These are phyloP conservation scores for Puccinia triticina DNA, from an alignment of 1,284 basidiomycete species.

Conservation along the genomic window DNA sequence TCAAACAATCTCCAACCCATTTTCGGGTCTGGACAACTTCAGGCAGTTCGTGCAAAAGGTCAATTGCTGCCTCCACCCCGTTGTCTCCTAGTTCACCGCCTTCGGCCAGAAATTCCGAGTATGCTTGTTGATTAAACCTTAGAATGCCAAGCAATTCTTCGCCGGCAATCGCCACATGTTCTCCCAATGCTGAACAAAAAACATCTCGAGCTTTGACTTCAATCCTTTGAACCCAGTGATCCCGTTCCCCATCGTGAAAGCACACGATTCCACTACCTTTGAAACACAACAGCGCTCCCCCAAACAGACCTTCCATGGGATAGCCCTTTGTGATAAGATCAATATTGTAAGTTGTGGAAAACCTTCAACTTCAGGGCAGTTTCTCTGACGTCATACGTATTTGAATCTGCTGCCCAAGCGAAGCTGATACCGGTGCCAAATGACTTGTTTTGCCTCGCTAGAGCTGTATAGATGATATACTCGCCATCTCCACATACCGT, in stretches of 20 bases:
- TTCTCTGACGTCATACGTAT: slow-evolving; percentile 95
- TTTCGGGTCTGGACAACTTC: slow-evolving; percentile 89
- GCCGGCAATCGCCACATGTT: slow-evolving; percentile 82
- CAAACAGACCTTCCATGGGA: slow-evolving; percentile 82
- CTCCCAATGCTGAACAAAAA: slow-evolving; percentile 88
- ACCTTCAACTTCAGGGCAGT: slow-evolving; percentile 71
- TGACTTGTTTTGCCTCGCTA: slow-evolving; percentile 98
- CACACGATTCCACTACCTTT: slow-evolving; percentile 87
- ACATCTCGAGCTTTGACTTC: slow-evolving; percentile 94
- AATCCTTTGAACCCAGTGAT: slow-evolving; percentile 85
- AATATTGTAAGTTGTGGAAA: slow-evolving; percentile 82
- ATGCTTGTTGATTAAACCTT: slow-evolving; percentile 87
- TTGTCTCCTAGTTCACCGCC: slow-evolving; percentile 77
- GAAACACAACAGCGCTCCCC: slow-evolving; percentile 83
- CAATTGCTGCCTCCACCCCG: slow-evolving; percentile 95
- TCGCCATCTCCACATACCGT: slow-evolving; percentile 91
- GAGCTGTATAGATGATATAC: slow-evolving; percentile 97
- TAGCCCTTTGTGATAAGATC: slow-evolving; percentile 74
- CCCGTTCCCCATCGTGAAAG: slow-evolving; percentile 99
- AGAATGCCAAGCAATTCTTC: slow-evolving; percentile 93
- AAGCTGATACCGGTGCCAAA: slow-evolving; percentile 91
- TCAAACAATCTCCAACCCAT: slow-evolving; percentile 98
- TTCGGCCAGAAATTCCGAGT: slow-evolving; percentile 75
- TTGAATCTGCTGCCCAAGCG: slow-evolving; percentile 95
- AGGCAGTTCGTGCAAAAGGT: slow-evolving; percentile 84